Evolutionary conservation across 306 rosid species (phyloP), one percentile per base, ranked within the genome.

Genomic region (Cicer judaicum): DNA sequence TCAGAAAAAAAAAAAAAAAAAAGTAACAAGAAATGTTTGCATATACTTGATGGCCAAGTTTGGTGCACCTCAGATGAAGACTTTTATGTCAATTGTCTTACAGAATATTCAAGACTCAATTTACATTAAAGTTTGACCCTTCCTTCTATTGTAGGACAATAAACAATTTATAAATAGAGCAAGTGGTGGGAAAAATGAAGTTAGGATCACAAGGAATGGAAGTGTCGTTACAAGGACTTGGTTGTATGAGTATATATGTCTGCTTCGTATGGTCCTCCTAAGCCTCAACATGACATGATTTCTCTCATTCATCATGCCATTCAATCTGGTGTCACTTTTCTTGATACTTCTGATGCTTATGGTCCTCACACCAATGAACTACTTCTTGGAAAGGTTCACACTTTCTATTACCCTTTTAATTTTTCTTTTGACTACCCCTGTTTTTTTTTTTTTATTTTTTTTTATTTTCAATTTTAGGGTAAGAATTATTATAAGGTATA

Each of bases 211-310:
- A 87, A 18, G 94, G 94, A 7, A 43, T 87, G 16, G 90, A 84
- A 53, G 92, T 88, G 6, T 88, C 96, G 0, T 68, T 70, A 2
- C 91, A 90, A 34, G 96, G 93, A 54, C 86, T 88, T 14, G 93
- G 96, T 0, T 90, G 97, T 73, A 82, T 88, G 95, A 80, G 90
- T 1, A 90, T 93, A n/a, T n/a, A n/a, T n/a, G 98, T 85, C 97
- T 7, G 68, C 79, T 29, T 66, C 12, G 84, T 90, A 89, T 46
- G 90, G 91, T 12, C 82, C 91, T 43, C 83, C 88, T 0, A 90
- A 89, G 72, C 92, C 97, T 0, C 89, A 90, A 0, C 1, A 82
- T 1, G 92, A 92, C 18, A 87, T 90, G 98, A 83, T 92, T 10
- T 55, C 79, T 11, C 91, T 90, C 56, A 85, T 88, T 60, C 92